Evolutionary conservation across 2,329 filamentous ascomycete species (phyloP), one percentile per base, ranked within the genome.

Genomic region (Dactylellina leptospora): DNA sequence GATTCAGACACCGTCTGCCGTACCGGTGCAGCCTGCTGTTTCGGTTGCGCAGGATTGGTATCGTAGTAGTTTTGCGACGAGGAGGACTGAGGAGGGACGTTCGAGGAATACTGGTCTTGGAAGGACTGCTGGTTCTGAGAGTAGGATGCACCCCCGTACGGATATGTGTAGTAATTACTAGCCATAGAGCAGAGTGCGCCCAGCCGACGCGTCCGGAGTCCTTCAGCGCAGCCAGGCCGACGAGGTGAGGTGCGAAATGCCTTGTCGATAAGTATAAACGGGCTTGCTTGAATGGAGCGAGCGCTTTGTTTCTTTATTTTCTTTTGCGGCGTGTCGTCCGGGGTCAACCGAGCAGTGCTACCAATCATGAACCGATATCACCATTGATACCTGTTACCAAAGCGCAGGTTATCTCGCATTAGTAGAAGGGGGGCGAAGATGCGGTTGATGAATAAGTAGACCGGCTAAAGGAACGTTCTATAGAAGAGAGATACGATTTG

Each of bases 131-230:
- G 64, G 11, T 38, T 70, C 23, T 70, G 64, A 22, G 64, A 45
- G 30, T 62, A 63, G 25, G 50, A 20, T 10, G 44, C 30, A n/a
- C 45, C 58, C n/a, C 58, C 66, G 25, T 71, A 58, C 9, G 38
- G 38, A 48, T 62, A 71, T 13, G 18, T 11, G 45, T 71, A 58
- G 30, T 71, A 71, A 22, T 63, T 71, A n/a, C 58, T 47, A 20
- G 58, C 56, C 66, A 71, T 71, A 10, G 8, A 45, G 36, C 50
- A 22, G n/a, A 38, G 28, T 4, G 40, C 38, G 50, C 51, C 38
- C 36, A 22, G 13, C n/a, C 33, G 58, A 71, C 58, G 58, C 66
- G 58, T 70, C 30, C 9, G 6, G 30, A 27, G 13, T 30, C 3
- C 1, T n/a, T 44, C 33, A 28, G n/a, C 18, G 47, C 23, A 33